Conservation (phyloP, 1,284 basidiomycete species). For the Puccinia polysora region DNA sequence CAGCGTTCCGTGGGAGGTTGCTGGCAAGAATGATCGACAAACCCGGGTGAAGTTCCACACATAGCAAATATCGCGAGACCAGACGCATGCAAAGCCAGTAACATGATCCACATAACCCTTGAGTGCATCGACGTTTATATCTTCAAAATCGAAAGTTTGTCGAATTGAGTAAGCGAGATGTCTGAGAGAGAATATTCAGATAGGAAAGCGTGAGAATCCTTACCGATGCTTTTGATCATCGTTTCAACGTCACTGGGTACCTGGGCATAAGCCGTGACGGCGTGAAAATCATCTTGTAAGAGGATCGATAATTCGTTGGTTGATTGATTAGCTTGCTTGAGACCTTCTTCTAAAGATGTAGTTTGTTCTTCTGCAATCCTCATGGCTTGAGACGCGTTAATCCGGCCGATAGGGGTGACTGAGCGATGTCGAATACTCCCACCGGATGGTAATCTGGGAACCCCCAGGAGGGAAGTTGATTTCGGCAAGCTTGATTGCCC, state of each 20-base stretch:
- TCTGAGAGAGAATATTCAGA: too few species aligned
- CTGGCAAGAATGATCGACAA: constrained; percentile 7
- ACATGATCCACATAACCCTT: constrained; percentile 45
- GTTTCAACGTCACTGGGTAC: constrained; percentile 38
- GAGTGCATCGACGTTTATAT: constrained; percentile 35
- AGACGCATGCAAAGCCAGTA: constrained; percentile 49
- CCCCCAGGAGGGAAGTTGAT: constrained; percentile 2
- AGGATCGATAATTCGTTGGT: constrained; percentile 21
- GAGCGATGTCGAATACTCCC: constrained; percentile 18
- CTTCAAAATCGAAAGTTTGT: constrained; percentile 2
- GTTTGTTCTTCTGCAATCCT: constrained; percentile 38
- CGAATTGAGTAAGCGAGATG: neutral
- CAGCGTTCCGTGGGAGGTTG: neutral
- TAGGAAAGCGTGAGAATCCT: neutral
- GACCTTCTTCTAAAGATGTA: constrained; percentile 32
- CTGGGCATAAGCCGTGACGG: constrained; percentile 31
- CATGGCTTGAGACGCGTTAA: constrained; percentile 27
- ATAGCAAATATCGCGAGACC: constrained; percentile 47
- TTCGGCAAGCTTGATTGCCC: neutral
- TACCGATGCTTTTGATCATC: constrained; percentile 23
- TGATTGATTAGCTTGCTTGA: constrained; percentile 35
- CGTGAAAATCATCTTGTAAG: constrained; percentile 42
- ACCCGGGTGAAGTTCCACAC: constrained; percentile 50
- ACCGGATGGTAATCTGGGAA: neutral
- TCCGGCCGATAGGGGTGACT: constrained; percentile 25